Evolutionary conservation across 345 rosid species (phyloP), one percentile per base, ranked within the genome.

Genomic region (Combretum micranthum): DNA sequence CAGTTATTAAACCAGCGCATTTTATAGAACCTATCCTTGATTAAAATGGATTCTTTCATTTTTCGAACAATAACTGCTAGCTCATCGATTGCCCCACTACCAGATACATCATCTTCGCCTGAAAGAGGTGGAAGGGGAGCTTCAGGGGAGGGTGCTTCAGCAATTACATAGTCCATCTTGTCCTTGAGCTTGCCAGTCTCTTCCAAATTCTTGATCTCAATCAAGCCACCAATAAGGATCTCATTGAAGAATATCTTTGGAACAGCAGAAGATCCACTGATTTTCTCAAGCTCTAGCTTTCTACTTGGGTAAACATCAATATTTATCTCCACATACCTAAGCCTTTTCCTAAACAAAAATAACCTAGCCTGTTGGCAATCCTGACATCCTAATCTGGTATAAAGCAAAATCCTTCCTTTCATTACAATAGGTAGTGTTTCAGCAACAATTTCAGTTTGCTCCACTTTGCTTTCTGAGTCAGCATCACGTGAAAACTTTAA

Each of bases 51-150:
- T 25, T 69, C 78, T 77, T 90, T 85, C 97, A 87, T 87, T 74
- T 83, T 90, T 44, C 57, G 69, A n/a, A 80, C 89, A 61, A 90
- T 72, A 56, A 85, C 68, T 52, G 89, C 90, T 48, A 87, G 75
- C 72, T 90, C 97, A 70, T 90, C 97, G 39, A 81, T 50, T 56
- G 78, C 60, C 57, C 84, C 96, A 50, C 77, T 73, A 62, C 67
- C 69, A 14, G 86, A 77, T 46, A 64, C 67, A 53, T 87, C 96
- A 71, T 85, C 97, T 80, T 90, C 96, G 42, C 94, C 97, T 44
- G 96, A 87, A 59, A 87, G 80, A 52, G 97, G 96, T 0, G 89
- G 91, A 42, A 83, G 42, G 63, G 94, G 97, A 68, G 91, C 87
- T 78, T 76, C 84, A 21, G 55, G 53, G 11, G 82, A 52, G 8